A percentile compares a stretch with the other conserved stretches of the same genome.
phyloP scores from a whole-genome alignment of 2,329 filamentous ascomycete species.

The Fusarium poae region DNA sequence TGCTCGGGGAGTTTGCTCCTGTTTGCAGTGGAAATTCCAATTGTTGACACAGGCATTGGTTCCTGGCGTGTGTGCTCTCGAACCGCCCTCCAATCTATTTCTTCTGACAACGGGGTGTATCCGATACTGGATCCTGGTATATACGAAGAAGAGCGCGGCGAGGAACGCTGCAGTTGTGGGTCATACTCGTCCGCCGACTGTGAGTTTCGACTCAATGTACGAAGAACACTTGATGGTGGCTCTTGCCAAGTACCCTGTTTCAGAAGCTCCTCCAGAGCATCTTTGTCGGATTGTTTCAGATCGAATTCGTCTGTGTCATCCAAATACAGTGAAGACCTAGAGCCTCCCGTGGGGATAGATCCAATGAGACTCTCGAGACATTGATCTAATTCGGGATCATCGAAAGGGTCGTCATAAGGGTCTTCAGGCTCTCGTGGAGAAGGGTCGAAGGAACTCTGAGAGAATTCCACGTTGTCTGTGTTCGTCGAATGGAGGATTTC shows the following conservation, averaged over 20 bases:
- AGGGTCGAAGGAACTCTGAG: constrained; percentile 7
- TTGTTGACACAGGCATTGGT: constrained; percentile 8
- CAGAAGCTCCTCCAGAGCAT: constrained; percentile 34
- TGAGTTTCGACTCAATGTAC: constrained; percentile 52
- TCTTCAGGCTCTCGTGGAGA: constrained; percentile 7
- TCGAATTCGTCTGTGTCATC: constrained; percentile 8
- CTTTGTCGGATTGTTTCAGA: constrained; percentile 31
- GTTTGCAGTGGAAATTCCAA: background rate
- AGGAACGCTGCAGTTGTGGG: constrained; percentile 53
- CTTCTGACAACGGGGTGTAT: constrained; percentile 51
- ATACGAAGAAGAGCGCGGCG: constrained; percentile 38
- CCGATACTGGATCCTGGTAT: constrained; percentile 1
- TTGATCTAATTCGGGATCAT: constrained; percentile 38
- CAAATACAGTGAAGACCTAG: background rate
- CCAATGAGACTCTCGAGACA: constrained; percentile 23
- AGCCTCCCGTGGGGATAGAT: background rate
- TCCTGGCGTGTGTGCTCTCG: constrained; percentile 22
- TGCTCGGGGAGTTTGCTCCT: constrained; percentile 6
- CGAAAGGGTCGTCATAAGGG: constrained; percentile 26
- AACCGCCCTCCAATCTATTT: constrained; percentile 58
- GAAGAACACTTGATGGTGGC: constrained; percentile 52
- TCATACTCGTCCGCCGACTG: constrained; percentile 55
- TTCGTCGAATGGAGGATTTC: constrained; percentile 24
- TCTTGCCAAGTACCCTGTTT: constrained; percentile 14
- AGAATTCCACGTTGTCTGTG: constrained; percentile 9